A percentile compares a stretch with the other conserved stretches of the same genome.
phyloP scores from a whole-genome alignment of 2,329 filamentous ascomycete genomes.

The Ophiocordyceps camponoti-rufipedis region DNA sequence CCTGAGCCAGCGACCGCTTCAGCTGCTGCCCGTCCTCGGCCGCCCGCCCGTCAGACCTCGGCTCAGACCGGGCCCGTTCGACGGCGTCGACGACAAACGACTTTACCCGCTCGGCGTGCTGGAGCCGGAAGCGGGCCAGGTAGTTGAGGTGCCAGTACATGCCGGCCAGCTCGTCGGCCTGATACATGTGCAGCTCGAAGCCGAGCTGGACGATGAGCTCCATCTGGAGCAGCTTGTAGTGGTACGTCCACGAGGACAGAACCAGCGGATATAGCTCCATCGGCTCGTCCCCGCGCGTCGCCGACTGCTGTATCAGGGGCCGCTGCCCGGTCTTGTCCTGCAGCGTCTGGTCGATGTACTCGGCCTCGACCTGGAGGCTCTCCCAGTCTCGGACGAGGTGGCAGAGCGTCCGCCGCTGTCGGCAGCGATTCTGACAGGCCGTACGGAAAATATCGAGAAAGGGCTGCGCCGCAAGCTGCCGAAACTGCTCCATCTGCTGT shows the following conservation, averaged over 20 bases:
- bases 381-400: slow-evolving; percentile 77
- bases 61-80: slow-evolving; percentile 10
- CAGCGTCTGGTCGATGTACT: slow-evolving; percentile 55
- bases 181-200: slow-evolving; percentile 85
- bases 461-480: slow-evolving; percentile 42
- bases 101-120: slow-evolving; percentile 57
- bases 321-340: slow-evolving; percentile 42
- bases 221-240: slow-evolving; percentile 80
- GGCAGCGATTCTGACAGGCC: slow-evolving; percentile 77
- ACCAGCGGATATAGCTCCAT: slow-evolving; percentile 47
- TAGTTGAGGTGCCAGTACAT: slow-evolving; percentile 88
- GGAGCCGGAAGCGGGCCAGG: slow-evolving; percentile 46
- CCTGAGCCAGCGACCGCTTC: slow-evolving; percentile 30
- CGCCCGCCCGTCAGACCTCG: slow-evolving; percentile 4
- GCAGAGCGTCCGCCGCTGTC: slow-evolving; percentile 73
- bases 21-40: slow-evolving; percentile 22
- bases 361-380: slow-evolving; percentile 61
- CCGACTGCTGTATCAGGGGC: slow-evolving; percentile 30
- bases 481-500: slow-evolving; percentile 52
- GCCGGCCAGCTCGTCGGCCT: slow-evolving; percentile 61
- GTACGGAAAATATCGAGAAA: slow-evolving; percentile 74
- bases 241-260: slow-evolving; percentile 74
- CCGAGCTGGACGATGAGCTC: slow-evolving; percentile 78
- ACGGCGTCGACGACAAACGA: slow-evolving; percentile 34
- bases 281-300: slow-evolving; percentile 12